Base-by-base conservation (phyloP, 257 asterid species). In the Solanum etuberosum region DNA sequence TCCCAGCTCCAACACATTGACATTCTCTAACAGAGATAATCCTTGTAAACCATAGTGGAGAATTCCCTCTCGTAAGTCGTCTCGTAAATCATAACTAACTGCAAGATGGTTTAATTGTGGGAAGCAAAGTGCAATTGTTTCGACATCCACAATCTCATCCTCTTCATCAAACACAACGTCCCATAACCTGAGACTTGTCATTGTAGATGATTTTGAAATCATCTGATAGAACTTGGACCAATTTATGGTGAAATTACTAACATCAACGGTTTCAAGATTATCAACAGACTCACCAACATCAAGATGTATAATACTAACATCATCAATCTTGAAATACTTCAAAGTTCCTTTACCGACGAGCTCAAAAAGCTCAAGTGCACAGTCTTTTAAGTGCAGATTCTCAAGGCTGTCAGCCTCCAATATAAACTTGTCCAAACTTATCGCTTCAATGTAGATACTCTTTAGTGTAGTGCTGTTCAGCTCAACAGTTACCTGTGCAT, bases 101-200 rank as follows among this genome's bases (percentile, higher is more conserved):
- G 98, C 93, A 43, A 96, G 93, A 90, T 95, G 94, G 51, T 86
- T 92, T 87, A 96, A 86, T 31, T 89, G 88, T 10, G 99, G 99
- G 90, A 95, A 96, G 91, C 98, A 95, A 25, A 94, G 86, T 18
- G 99, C 92, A 43, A 96, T 96, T 37, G 94, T 93, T 92, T 95
- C 98, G 25, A 96, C 88, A 87, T 95, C 98, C 54, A 96, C 94
- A 88, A 93, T 90, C 93, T 96, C 99, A 8, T 94, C 98, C 89
- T 96, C 99, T 35, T 95, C 98, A 78, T 96, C 98, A 92, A 95
- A 95, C 73, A 95, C 96, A 38, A 95, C 95, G 85, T 94, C 98
- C 99, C 98, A 95, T n/a, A 96, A 93, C 90, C 97, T 92, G 42
- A 96, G 98, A 88, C 89, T 91, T 92, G 85, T 93, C 93, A 96